Percentiles rank a stretch among this genome's conserved stretches.
Conservation (phyloP, 371 early-diverging fungal species). For the Mortierella sp. region DNA sequence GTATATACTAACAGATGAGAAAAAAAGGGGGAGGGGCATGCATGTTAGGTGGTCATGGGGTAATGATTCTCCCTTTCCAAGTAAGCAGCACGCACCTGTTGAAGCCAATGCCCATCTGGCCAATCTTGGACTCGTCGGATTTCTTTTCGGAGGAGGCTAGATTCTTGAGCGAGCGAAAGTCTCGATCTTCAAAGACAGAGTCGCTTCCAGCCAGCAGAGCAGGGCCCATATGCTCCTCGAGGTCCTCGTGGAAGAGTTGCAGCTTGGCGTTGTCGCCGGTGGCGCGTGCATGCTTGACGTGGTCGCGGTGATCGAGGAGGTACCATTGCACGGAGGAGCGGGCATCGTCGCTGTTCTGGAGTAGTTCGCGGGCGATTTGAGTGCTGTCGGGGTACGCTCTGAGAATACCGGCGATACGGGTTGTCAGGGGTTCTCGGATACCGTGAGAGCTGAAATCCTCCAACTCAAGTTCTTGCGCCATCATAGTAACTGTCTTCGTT, state of each 20-base stretch:
- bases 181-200: constrained; percentile 35
- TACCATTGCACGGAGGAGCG: constrained; percentile 52
- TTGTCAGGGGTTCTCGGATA: constrained; percentile 47
- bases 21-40: background rate
- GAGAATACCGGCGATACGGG: constrained; percentile 53
- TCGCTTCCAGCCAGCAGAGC: constrained; percentile 56
- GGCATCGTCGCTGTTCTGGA: constrained; percentile 60
- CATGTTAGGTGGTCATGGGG: background rate
- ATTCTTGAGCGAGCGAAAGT: constrained; percentile 47
- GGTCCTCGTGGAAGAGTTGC: constrained; percentile 15
- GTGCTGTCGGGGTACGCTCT: constrained; percentile 60
- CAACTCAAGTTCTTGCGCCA: background rate
- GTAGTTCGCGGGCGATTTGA: constrained; percentile 56
- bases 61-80: background rate
- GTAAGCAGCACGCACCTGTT: constrained; percentile 32
- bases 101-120: constrained; percentile 55
- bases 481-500: background rate
- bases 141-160: constrained; percentile 54
- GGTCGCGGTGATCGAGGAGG: constrained; percentile 53
- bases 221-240: constrained; percentile 56
- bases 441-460: constrained; percentile 15
- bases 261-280: background rate
- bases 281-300: background rate
- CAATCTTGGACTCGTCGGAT: constrained; percentile 48
- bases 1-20: constrained; percentile 34